Base-by-base conservation (phyloP, 2,329 filamentous ascomycete species). In the Penicillium capsulatum region DNA sequence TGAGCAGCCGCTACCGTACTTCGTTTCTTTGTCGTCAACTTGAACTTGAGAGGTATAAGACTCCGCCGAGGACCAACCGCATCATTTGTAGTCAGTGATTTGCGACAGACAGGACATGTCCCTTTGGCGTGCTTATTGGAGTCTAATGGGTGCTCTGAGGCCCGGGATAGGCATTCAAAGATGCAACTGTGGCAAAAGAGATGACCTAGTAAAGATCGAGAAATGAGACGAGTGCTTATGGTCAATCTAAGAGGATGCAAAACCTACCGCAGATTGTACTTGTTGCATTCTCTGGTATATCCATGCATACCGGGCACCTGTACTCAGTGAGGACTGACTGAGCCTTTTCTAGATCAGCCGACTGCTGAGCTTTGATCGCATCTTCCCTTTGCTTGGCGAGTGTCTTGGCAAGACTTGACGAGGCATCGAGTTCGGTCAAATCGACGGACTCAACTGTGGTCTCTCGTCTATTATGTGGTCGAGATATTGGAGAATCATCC, bases 171-270 rank as follows among this genome's bases (percentile, higher is more conserved):
- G n/a, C 76, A 74, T 54, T 80, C 75, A 35, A 76, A 71, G 29
- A 83, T 73, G 50, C 79, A 83, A 24, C 74, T 73, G 51, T 82
- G 78, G 56, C 79, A 83, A 59, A 81, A 82, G 16, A 82, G 66
- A 54, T 83, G 79, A 0, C 79, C 77, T 80, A 40, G 7, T 17
- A 7, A 13, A 10, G 8, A 24, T 2, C 14, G 54, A 30, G 20
- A n/a, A n/a, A n/a, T n/a, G n/a, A n/a, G n/a, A n/a, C n/a, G n/a
- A n/a, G n/a, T n/a, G n/a, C n/a, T n/a, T n/a, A n/a, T n/a, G n/a
- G n/a, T n/a, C n/a, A n/a, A n/a, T n/a, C n/a, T 13, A 20, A 26
- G 26, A n/a, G 6, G 11, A 28, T 11, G 9, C 16, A 10, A 17
- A 15, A 65, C 73, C 39, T 67, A 80, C 77, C 79, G 54, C 79